Evolutionary conservation across 495 filamentous ascomycete species (phyloP).

Genomic region (Coniosporium apollinis): DNA sequence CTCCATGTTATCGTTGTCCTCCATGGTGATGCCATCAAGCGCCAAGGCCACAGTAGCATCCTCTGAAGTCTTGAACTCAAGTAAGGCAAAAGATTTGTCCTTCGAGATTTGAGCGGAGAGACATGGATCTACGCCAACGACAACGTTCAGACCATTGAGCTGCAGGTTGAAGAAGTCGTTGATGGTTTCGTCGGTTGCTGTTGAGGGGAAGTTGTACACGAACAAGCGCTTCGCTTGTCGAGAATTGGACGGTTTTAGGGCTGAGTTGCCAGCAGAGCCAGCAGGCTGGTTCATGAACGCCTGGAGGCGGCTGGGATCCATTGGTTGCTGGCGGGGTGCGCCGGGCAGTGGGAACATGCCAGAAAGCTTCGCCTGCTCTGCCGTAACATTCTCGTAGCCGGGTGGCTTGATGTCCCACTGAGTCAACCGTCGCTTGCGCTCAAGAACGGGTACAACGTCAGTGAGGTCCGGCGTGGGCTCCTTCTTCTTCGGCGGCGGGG

Average conservation of each 20-base stretch:
- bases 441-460: constrained; percentile 56
- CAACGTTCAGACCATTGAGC: constrained; percentile 83
- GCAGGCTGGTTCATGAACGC: constrained; percentile 87
- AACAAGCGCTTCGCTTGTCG: constrained; percentile 86
- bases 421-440: constrained; percentile 77
- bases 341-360: constrained; percentile 97
- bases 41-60: constrained; percentile 87
- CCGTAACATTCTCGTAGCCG: constrained; percentile 96
- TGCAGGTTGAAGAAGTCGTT: constrained; percentile 88
- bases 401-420: constrained; percentile 99
- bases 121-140: constrained; percentile 71
- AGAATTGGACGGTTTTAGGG: constrained; percentile 81
- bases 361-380: constrained; percentile 97
- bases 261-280: constrained; percentile 52
- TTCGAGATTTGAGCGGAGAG: constrained; percentile 67
- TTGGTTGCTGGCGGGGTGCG: constrained; percentile 84
- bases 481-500: constrained; percentile 64
- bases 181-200: constrained; percentile 51
- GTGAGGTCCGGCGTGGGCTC: constrained; percentile 94
- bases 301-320: constrained; percentile 89
- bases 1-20: constrained; percentile 41
- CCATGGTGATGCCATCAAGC: constrained; percentile 78
- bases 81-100: constrained; percentile 59
- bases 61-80: constrained; percentile 76
- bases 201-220: constrained; percentile 59